Evolutionary conservation across 257 asterid species (phyloP).

Genomic region (Paraleonurus japonicus): DNA sequence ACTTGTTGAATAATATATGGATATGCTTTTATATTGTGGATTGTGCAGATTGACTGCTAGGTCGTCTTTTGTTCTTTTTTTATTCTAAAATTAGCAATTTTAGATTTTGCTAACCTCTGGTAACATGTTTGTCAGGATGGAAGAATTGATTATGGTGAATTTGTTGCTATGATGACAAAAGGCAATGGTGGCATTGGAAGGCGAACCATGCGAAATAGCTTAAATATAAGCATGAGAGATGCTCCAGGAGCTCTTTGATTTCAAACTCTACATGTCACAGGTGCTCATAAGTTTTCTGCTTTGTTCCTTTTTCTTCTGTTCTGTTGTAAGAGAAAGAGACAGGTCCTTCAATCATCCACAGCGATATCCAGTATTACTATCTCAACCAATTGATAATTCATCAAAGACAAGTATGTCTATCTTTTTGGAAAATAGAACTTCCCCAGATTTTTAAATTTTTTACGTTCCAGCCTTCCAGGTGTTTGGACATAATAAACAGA

Average conservation of each 20-base stretch:
- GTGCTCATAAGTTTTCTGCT: constrained; percentile 14
- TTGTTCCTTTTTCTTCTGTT: not conserved
- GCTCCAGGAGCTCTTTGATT: constrained; percentile 40
- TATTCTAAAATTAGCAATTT: not conserved
- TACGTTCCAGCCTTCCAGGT: not conserved
- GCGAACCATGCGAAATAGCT: constrained; percentile 64
- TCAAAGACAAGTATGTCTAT: not conserved
- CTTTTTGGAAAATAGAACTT: not conserved
- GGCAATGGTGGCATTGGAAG: constrained; percentile 60
- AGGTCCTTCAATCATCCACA: not conserved
- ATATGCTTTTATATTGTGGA: not conserved
- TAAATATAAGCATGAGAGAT: constrained; percentile 63
- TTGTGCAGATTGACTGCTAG: constrained; percentile 3
- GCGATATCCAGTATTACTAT: not conserved
- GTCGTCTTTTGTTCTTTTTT: not conserved
- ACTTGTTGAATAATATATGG: not conserved
- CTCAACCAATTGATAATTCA: not conserved
- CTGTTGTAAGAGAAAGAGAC: not conserved
- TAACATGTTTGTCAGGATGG: constrained; percentile 45
- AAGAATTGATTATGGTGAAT: constrained; percentile 60
- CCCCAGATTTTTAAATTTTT: not conserved
- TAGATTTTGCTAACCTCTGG: constrained; percentile 10
- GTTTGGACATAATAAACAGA: not conserved
- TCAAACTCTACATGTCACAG: constrained; percentile 25
- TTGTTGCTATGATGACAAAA: constrained; percentile 67